Evolutionary conservation across 208 protist genomes (phyloP), one percentile per base, ranked within the genome.

Genomic region (Porcisia deanei): DNA sequence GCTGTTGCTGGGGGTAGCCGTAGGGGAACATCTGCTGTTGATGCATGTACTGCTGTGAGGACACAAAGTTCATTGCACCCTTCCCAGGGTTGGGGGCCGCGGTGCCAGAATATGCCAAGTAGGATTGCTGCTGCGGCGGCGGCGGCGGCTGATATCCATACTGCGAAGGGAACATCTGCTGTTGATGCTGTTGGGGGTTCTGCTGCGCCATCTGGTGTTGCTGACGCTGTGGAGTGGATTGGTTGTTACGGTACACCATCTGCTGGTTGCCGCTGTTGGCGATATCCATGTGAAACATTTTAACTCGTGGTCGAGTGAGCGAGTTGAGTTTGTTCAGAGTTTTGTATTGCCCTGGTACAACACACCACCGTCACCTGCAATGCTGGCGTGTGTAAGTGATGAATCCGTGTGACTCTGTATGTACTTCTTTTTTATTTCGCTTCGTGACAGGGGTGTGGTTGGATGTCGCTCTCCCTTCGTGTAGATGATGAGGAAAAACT

Each of bases 251-350:
- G 58, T 80, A 82, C 49, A 85, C 53, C 76, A 85, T 78, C 60
- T 76, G 81, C 53, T 85, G 81, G 54, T 81, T 85, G 1, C 81
- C 81, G 43, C 60, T 59, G 70, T 75, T 77, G 53, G 81, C 71
- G 30, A 86, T 80, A 55, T 86, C 82, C 77, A 70, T 86, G 0
- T 71, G 64, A 69, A 86, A 83, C 82, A 86, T 85, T 47, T 22
- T 57, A 52, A 14, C 6, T 67, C 1, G 22, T 67, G 18, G 66
- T 43, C 14, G n/a, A 41, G 25, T 20, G 25, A 52, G 10, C n/a
- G 5, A 14, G 2, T 18, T 30, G 41, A 67, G 25, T 20, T 12
- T 47, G 20, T 67, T 30, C 12, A 49, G 22, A 8, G 7, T 2
- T 7, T 47, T 7, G 4, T 47, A 10, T 67, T 2, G 22, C 47